These are phyloP conservation scores for Aspergillus pseudoglaucus DNA, from an alignment of 2,329 filamentous ascomycete genomes.

Conservation along the genomic window DNA sequence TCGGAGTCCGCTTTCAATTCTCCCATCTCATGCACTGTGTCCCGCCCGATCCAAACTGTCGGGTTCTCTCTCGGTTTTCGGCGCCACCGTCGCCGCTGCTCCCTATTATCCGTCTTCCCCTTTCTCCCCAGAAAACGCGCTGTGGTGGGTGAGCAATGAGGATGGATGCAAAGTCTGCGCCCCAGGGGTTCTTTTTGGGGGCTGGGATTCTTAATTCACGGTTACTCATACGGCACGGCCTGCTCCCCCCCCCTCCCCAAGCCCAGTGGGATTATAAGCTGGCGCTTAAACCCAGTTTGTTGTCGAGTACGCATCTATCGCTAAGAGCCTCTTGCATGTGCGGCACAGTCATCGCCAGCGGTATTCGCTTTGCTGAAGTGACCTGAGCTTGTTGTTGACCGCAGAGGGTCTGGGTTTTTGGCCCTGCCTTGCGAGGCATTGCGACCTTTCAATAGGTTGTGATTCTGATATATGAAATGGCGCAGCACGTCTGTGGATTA, in stretches of 20 bases:
- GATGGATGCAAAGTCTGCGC: conserved; percentile 22
- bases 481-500: neutral
- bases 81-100: conserved; percentile 10
- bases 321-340: conserved; percentile 17
- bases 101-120: conserved; percentile 2
- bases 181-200: conserved; percentile 22
- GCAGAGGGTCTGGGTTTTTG: conserved; percentile 18
- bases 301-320: conserved; percentile 23
- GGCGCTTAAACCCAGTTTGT: conserved; percentile 35
- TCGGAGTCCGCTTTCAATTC: neutral
- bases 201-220: conserved; percentile 18
- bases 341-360: conserved; percentile 26
- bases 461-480: conserved; percentile 19
- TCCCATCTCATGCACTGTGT: conserved; percentile 1
- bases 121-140: neutral
- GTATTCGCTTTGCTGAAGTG: conserved; percentile 19
- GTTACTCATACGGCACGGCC: conserved; percentile 7
- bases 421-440: conserved; percentile 31
- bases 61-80: conserved; percentile 6
- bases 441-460: conserved; percentile 19
- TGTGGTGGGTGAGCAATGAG: conserved; percentile 16
- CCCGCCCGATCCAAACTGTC: conserved; percentile 13
- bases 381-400: conserved; percentile 30
- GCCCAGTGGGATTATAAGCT: conserved; percentile 12
- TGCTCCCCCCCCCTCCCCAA: conserved; percentile 11